Conservation (phyloP, 208 protist species). For the Crithidia acanthocephali region DNA sequence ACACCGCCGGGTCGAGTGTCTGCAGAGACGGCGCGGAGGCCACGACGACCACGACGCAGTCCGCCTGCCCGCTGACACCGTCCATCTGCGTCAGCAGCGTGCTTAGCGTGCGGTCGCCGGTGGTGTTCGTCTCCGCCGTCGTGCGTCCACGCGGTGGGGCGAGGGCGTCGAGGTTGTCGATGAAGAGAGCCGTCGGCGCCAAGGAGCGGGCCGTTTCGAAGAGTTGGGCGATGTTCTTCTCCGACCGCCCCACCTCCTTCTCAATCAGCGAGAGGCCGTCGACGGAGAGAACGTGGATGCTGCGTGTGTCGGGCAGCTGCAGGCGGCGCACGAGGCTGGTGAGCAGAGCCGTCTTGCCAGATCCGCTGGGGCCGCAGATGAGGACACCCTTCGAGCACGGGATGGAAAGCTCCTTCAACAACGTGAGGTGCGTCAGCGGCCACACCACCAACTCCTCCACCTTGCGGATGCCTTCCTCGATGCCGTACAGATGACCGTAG, state of each 20-base stretch:
- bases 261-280: constrained; percentile 81
- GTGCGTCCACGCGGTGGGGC: constrained; percentile 72
- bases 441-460: constrained; percentile 83
- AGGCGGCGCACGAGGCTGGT: constrained; percentile 56
- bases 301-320: constrained; percentile 30
- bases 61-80: constrained; percentile 51
- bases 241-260: constrained; percentile 89
- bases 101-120: constrained; percentile 87
- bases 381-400: constrained; percentile 74
- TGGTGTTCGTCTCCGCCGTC: constrained; percentile 52
- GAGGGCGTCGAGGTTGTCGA: constrained; percentile 94
- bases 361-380: constrained; percentile 78
- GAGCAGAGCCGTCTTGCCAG: constrained; percentile 88
- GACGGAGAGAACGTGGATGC: constrained; percentile 68
- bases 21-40: constrained; percentile 69
- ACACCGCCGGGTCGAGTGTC: constrained; percentile 84
- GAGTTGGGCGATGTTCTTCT: constrained; percentile 86
- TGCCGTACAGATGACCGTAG: constrained; percentile 67
- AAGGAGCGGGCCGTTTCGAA: constrained; percentile 74
- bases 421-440: constrained; percentile 65
- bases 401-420: constrained; percentile 47
- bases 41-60: constrained; percentile 74
- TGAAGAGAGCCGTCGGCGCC: constrained; percentile 84
- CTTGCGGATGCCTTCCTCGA: constrained; percentile 47
- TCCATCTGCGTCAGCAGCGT: constrained; percentile 95